Conservation (phyloP, 1,284 basidiomycete species). For the Rhodotorula sp. region DNA sequence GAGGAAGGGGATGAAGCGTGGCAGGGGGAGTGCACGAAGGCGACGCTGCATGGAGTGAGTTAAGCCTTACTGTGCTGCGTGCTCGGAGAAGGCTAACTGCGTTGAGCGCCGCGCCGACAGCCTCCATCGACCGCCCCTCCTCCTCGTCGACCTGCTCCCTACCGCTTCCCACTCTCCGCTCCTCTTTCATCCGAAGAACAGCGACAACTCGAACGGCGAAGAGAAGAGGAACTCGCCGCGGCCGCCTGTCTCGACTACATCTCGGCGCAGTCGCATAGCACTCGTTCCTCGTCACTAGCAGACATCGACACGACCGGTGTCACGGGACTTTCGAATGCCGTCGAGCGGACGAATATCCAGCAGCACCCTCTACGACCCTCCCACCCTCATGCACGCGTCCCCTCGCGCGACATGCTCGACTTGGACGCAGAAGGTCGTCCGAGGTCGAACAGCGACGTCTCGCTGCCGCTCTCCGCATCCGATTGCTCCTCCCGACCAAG, state of each 20-base stretch:
- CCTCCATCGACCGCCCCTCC: background rate
- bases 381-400: background rate
- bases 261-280: slow-evolving; percentile 5
- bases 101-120: no score
- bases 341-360: slow-evolving; percentile 15
- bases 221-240: slow-evolving; percentile 30
- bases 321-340: background rate
- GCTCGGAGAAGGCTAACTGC: no score
- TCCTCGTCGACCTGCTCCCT: background rate
- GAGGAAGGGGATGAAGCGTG: background rate
- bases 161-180: background rate
- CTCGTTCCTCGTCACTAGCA: background rate
- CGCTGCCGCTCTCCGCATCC: background rate
- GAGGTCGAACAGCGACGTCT: background rate
- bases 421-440: background rate
- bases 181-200: slow-evolving; percentile 9
- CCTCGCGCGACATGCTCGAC: slow-evolving; percentile 1
- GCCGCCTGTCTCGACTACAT: slow-evolving; percentile 26
- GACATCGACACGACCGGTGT: slow-evolving; percentile 2
- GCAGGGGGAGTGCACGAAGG: background rate
- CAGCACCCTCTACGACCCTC: background rate
- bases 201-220: slow-evolving; percentile 11
- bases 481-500: slow-evolving; percentile 27
- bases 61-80: background rate
- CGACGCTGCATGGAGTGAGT: background rate